A percentile compares a stretch with the other conserved stretches of the same genome.
Evolutionary conservation across 2,329 filamentous ascomycete genomes (phyloP).

Genomic region (Pseudogymnoascus sp.): DNA sequence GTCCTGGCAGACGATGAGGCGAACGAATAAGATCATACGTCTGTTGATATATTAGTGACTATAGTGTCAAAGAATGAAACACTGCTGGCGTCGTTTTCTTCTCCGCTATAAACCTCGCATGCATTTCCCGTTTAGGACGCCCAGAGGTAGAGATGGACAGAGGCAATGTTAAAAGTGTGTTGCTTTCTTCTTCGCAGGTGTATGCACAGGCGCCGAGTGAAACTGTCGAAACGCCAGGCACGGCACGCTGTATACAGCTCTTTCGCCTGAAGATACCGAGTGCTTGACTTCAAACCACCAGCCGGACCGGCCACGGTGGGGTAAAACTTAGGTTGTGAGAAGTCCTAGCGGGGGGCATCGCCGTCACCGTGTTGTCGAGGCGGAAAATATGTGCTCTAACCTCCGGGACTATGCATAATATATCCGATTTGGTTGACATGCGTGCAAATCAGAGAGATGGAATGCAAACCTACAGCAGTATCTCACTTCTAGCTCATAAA

Average conservation of each 20-base stretch:
- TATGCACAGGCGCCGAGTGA: slow-evolving; percentile 10
- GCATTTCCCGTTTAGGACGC: neutral
- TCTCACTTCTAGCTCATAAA: neutral
- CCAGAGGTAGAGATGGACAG: neutral
- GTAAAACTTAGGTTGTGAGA: slow-evolving; percentile 1
- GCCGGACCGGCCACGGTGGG: neutral
- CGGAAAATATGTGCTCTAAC: neutral
- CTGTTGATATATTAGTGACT: neutral
- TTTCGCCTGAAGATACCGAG: neutral
- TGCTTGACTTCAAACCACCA: neutral
- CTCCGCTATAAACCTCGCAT: slow-evolving; percentile 1
- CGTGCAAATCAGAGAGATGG: neutral
- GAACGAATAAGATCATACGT: neutral
- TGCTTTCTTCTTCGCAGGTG: neutral
- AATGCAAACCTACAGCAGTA: neutral
- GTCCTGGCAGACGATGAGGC: neutral
- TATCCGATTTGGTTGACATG: neutral
- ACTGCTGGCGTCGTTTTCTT: neutral
- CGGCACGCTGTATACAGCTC: neutral
- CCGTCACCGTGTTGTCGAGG: neutral
- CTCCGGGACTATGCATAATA: neutral
- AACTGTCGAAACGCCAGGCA: slow-evolving; percentile 10
- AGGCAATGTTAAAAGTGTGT: slow-evolving; percentile 2
- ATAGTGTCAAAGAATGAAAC: neutral
- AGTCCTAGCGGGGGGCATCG: neutral